These are phyloP conservation scores for Phytopythium montanum DNA, from an alignment of 352 stramenopile genomes.

Conservation along the genomic window DNA sequence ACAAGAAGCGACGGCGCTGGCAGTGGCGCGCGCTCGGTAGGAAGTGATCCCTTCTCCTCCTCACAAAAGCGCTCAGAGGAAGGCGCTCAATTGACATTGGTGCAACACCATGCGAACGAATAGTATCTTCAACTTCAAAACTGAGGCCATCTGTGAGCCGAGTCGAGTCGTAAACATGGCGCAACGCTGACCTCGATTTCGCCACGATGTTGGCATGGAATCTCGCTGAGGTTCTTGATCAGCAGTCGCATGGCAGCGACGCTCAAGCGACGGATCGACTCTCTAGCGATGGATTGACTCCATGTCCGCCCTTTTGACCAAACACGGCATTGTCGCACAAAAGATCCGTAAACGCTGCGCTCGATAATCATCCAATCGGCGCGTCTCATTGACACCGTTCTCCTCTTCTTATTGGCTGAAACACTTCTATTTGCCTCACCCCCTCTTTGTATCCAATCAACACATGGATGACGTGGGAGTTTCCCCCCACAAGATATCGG, in stretches of 20 bases:
- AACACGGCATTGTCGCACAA: constrained; percentile 2
- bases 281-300: too few species aligned
- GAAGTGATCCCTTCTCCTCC: neutral
- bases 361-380: constrained; percentile 3
- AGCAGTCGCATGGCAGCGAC: too few species aligned
- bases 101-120: too few species aligned
- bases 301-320: constrained; percentile 4
- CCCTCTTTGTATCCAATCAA: neutral
- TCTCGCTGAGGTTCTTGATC: too few species aligned
- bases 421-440: too few species aligned
- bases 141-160: too few species aligned
- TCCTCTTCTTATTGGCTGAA: neutral
- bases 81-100: too few species aligned
- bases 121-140: too few species aligned
- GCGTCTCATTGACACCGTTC: neutral
- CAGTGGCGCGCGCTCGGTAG: neutral
- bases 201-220: too few species aligned
- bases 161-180: too few species aligned
- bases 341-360: neutral
- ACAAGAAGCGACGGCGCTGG: neutral
- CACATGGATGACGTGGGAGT: neutral
- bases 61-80: too few species aligned
- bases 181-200: neutral
- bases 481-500: neutral
- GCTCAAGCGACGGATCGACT: too few species aligned